Base-by-base conservation (phyloP, 495 filamentous ascomycete species). In the Podospora australis region DNA sequence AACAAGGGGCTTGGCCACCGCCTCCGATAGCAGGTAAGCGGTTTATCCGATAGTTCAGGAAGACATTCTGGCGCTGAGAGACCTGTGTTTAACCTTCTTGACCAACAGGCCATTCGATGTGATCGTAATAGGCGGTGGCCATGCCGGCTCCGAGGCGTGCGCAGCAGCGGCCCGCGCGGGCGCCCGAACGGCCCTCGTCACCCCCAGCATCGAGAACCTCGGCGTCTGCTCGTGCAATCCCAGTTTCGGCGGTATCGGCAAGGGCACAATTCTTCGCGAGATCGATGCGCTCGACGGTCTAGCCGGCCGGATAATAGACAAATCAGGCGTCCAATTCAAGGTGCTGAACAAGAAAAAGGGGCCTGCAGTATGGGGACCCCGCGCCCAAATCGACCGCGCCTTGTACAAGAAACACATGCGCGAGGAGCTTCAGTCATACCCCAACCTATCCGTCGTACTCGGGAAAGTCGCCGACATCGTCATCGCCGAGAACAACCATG, bases 151-250 rank as follows among this genome's bases (percentile, higher is more conserved):
- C 24, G 92, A 98, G 72, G 92, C 92, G 30, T 90, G 86, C 50
- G 86, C 92, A n/a, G 94, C 90, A 2, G 85, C 94, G 5, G 92
- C 92, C 28, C 83, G 92, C 23, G 80, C 85, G 14, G 92, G 92
- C 28, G 92, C 94, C 43, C 81, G 83, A 49, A 98, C 92, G 4
- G 90, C 86, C 4, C 78, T 98, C 46, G 75, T 98, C 29, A 98
- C 92, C 3, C 90, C 87, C 40, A 86, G 81, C 48, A 60, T 90
- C 46, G 81, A 88, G 42, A 95, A 96, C 58, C 84, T 98, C 22
- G 92, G 92, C 28, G 86, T 91, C 17, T 97, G 94, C 69, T 96
- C 91, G 43, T 98, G 92, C 72, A 98, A 98, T 66, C 92, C 92
- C 22, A 92, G 86, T 48, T 95, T 98, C 63, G 92, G 92, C 39